Base-by-base conservation (phyloP, 805 yeast genomes). In the Candida pini region DNA sequence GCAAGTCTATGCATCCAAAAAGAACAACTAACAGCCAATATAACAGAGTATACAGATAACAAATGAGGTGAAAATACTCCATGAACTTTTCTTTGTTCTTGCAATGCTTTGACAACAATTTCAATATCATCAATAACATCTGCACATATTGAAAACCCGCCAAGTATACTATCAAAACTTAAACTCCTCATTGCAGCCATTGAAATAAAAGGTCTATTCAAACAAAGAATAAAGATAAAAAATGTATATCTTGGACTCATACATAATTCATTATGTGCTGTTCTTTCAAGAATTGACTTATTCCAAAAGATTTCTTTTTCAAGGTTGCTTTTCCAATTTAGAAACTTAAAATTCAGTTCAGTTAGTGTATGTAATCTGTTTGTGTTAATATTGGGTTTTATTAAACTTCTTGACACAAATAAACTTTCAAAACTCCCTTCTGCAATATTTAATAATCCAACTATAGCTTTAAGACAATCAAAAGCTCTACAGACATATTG, bases 221-320 rank as follows among this genome's bases (percentile, higher is more conserved):
- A 66, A 32, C 79, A 74, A 17, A 76, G 55, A 10, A 71, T 53
- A 4, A 74, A 65, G 28, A 75, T 72, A 47, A 74, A 76, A 51
- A 73, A 76, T 45, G 72, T 73, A 48, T 71, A 73, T 50, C 78
- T 61, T 32, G 73, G 70, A 36, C 74, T 63, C 13, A 73, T 61
- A 18, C 68, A 60, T 0, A 77, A 69, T 2, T 80, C 81, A 43
- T 75, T 76, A 33, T 70, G 69, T 9, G 73, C 74, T 12, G 66
- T 58, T 32, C 54, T 54, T 32, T 52, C 53, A 26, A 75, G 54
- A n/a, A 58, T 52, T 4, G 54, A 51, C 28, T 64, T 58, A 34
- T 68, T 64, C 79, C 81, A 75, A 45, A 64, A 58, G 23, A 73
- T 54, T 40, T 71, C 75, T 3, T 56, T 56, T 0, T 78, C 78